Base-by-base conservation (phyloP, 768 basidiomycete species). In the Dendrothele bispora region DNA sequence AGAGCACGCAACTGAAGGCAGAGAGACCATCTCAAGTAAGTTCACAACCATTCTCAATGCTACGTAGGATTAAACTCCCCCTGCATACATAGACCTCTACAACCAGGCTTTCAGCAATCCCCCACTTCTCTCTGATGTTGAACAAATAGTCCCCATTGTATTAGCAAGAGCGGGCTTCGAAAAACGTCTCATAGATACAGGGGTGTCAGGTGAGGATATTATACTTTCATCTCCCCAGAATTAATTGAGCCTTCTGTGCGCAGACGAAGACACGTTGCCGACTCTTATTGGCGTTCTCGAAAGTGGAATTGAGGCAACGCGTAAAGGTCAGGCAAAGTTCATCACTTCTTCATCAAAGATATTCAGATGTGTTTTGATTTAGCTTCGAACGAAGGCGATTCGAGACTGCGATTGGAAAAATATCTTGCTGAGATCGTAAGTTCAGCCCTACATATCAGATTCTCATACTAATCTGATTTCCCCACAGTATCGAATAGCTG, bases 361-460 rank as follows among this genome's bases (percentile, higher is more conserved):
- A n/a, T n/a, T n/a, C n/a, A n/a, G n/a, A n/a, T n/a, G n/a, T n/a
- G n/a, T n/a, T 17, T 6, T 43, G 42, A 44, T 36, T 24, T 36
- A 89, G 86, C 78, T 25, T 79, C 80, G 0, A 75, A 78, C 50
- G 61, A 69, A 3, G 91, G 92, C 2, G 95, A 98, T 64, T 71
- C 84, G 2, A 79, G 82, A 36, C 69, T 91, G 40, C 80, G 88
- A 39, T 67, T 98, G 25, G 95, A 99, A 62, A 93, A 88, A 56
- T 91, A 84, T 61, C 72, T 95, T 15, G 77, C 85, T 32, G 77
- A 80, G 38, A 69, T 90, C 40, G 95, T 95, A 59, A 53, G 88
- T 75, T 5, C 24, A 22, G 24, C 8, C 32, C 2, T n/a, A 24
- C 28, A 20, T 12, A 22, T 40, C 14, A n/a, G 25, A 10, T 29